Evolutionary conservation across 2,329 filamentous ascomycete genomes (phyloP).

Genomic region (Trichothecium sympodiale): DNA sequence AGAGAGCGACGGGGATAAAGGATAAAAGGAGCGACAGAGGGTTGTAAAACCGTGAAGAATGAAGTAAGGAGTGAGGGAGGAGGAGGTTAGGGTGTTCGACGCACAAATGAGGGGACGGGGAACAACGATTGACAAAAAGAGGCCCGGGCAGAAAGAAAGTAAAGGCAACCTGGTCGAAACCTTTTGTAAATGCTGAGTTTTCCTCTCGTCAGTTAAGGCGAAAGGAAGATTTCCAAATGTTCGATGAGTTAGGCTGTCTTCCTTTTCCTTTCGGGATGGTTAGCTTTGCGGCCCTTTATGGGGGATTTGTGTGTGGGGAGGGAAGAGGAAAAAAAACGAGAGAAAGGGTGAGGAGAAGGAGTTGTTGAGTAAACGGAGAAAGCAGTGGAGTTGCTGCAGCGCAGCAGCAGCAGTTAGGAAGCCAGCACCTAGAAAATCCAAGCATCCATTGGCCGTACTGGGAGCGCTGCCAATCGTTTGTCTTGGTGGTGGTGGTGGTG

Average conservation of each 20-base stretch:
- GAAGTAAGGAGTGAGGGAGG: conserved; percentile 40
- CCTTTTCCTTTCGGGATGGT: no score
- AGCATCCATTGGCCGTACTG: no score
- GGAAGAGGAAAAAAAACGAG: conserved; percentile 29
- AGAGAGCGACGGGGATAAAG: conserved; percentile 2
- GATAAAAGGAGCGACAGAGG: conserved; percentile 11
- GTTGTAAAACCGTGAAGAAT: conserved; percentile 29
- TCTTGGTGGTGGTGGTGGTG: no score
- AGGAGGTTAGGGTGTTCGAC: conserved; percentile 15
- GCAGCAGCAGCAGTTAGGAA: no score
- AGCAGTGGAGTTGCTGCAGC: no score
- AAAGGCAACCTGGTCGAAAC: conserved; percentile 5
- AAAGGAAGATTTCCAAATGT: conserved; percentile 4
- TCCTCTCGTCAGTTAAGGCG: conserved; percentile 6
- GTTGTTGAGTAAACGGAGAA: no score
- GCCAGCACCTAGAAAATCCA: no score
- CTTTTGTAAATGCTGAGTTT: conserved; percentile 16
- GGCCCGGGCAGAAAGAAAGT: conserved; percentile 44
- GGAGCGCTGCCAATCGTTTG: no score
- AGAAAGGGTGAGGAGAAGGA: conserved; percentile 1
- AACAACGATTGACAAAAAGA: conserved; percentile 32
- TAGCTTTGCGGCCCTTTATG: conserved; percentile 47
- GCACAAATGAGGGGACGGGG: conserved; percentile 20
- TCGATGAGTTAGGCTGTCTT: no score
- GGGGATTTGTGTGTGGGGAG: conserved; percentile 40